Evolutionary conservation across 306 rosid genomes (phyloP).

Genomic region (apple (Malus domestica)): ASM211411v1 NC_041789.1:15429501-15430000

Average conservation of each 20-base stretch:
- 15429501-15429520: conserved; percentile 13
- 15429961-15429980: conserved; percentile 44
- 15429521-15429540: conserved; percentile 14
- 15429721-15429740: conserved; percentile 35
- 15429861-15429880: neutral
- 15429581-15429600: neutral
- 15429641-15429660: neutral
- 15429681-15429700: conserved; percentile 67
- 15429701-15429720: conserved; percentile 60
- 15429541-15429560: conserved; percentile 21
- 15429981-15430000: conserved; percentile 28
- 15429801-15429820: conserved; percentile 24
- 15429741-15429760: conserved; percentile 29
- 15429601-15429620: neutral
- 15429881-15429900: neutral
- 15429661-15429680: conserved; percentile 59
- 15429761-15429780: conserved; percentile 23
- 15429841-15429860: conserved; percentile 59
- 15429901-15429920: conserved; percentile 9
- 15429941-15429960: conserved; percentile 44
- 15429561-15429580: conserved; percentile 39
- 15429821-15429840: conserved; percentile 31
- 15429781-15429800: conserved; percentile 18
- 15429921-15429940: conserved; percentile 41
- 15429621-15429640: neutral